Base-by-base conservation (phyloP, 352 stramenopile genomes). In the Phytophthora pini region DNA sequence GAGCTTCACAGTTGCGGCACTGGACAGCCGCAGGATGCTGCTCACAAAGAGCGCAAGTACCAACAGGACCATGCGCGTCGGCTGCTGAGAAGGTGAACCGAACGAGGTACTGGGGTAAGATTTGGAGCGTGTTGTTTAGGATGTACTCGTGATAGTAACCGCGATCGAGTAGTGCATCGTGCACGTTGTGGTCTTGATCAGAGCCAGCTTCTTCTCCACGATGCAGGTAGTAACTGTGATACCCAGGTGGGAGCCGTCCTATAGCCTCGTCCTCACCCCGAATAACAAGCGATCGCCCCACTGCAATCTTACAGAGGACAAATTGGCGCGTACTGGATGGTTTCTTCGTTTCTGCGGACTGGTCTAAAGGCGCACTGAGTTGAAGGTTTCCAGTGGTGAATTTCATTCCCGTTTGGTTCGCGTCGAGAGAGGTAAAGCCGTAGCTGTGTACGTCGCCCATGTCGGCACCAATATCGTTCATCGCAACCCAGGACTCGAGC, bases 111-210 rank as follows among this genome's bases (percentile, higher is more conserved):
- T 89, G 80, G 3, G 87, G 87, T 9, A 94, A 65, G 27, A 94
- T 74, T 55, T 91, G 83, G 0, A 79, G 56, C 1, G 82, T 74
- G 39, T 87, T 88, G 24, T 56, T 79, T 27, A 95, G 36, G 36
- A 92, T 84, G 55, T 95, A 95, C 60, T 92, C 80, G 68, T 93
- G 87, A 53, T 82, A 88, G 52, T 90, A 89, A 5, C 53, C 58
- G 2, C 60, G 64, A 58, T 89, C 79, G 2, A 52, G 26, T 17
- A 74, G 34, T n/a, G 48, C 40, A 8, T 53, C 57, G 24, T 74
- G 39, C 9, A 62, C 24, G 31, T 53, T 38, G 7, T 58, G 46
- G 4, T 67, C 67, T 27, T 67, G 41, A 1, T 56, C 55, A 27
- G 51, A 56, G 11, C 34, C 26, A n/a, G 41, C 6, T 47, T 63